Evolutionary conservation across 2,329 filamentous ascomycete genomes (phyloP), one percentile per base, ranked within the genome.

Genomic region (Lasiodiplodia sp.): DNA sequence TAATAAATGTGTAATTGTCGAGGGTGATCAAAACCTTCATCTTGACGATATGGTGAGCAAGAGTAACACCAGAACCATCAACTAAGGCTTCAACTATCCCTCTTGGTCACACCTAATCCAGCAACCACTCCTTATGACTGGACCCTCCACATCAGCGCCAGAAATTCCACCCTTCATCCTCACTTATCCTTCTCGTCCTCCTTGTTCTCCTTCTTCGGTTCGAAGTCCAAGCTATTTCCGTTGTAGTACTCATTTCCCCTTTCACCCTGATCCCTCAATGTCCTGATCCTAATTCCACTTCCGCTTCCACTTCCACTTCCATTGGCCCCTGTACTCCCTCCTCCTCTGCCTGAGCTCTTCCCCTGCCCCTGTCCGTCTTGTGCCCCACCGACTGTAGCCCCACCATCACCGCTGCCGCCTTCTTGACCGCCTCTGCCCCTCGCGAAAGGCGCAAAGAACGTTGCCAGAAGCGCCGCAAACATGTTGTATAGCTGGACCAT

Each of bases 151-250:
- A 21, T n/a, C 44, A 7, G 18, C 21, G 44, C 40, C 40, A n/a
- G n/a, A 47, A 16, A 28, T 14, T 16, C 28, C 28, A 51, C 6
- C 18, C 44, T n/a, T 16, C 10, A 47, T 47, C 51, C 63, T 51
- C 58, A 49, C 25, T 52, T 23, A 3, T 63, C 16, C 53, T 38
- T n/a, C 37, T 34, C 38, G 1, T 66, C 64, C 14, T 47, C 51
- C 8, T 25, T 38, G 21, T 66, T 38, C 44, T 86, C 87, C 64
- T 80, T 77, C 34, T 79, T 76, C 83, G 90, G 87, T 75, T 92
- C 87, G 71, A 92, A 92, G 72, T 91, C 92, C 67, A 91, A 78
- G 89, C 92, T 92, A 76, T 97, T 97, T 1, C 94, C 94, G 75
- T 97, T 97, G 77, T 97, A 97, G 57, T 96, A 87, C 75, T 96